Percentiles rank a stretch among this genome's conserved stretches.
These are phyloP conservation scores for Arthromyces matolae DNA, from an alignment of 768 basidiomycete genomes.

Conservation along the genomic window DNA sequence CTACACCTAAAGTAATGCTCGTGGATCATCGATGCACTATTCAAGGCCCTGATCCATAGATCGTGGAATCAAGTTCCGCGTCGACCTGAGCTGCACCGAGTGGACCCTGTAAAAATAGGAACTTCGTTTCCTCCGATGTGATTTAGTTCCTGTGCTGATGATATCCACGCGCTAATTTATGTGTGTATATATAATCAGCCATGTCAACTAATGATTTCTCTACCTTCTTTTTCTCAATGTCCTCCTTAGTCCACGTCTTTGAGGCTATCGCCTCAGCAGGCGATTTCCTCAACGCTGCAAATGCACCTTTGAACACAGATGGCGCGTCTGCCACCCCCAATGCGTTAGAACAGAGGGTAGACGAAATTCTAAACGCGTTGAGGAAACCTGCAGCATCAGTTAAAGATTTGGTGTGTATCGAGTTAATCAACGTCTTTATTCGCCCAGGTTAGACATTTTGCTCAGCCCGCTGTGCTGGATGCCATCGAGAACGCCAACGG, in stretches of 20 bases:
- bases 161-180: constrained; percentile 1
- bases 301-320: constrained; percentile 31
- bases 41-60: no score
- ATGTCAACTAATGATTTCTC: constrained; percentile 2
- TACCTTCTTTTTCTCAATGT: constrained; percentile 8
- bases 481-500: constrained; percentile 37
- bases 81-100: no score
- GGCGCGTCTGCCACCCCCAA: constrained; percentile 24
- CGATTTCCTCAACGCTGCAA: constrained; percentile 21
- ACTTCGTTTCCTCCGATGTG: constrained; percentile 13
- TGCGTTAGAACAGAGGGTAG: constrained; percentile 22
- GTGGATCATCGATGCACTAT: no score
- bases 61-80: no score
- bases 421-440: neutral
- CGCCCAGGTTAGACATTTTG: neutral
- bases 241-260: constrained; percentile 1
- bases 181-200: constrained; percentile 3
- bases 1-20: no score
- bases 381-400: constrained; percentile 23
- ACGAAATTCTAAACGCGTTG: constrained; percentile 27
- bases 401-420: constrained; percentile 28
- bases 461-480: constrained; percentile 47
- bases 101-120: constrained; percentile 9
- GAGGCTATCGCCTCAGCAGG: constrained; percentile 17
- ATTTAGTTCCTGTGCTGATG: constrained; percentile 10